Evolutionary conservation across 1,139 yeast genomes (phyloP), one percentile per base, ranked within the genome.

Genomic region (Wickerhamiella pararugosa): DNA sequence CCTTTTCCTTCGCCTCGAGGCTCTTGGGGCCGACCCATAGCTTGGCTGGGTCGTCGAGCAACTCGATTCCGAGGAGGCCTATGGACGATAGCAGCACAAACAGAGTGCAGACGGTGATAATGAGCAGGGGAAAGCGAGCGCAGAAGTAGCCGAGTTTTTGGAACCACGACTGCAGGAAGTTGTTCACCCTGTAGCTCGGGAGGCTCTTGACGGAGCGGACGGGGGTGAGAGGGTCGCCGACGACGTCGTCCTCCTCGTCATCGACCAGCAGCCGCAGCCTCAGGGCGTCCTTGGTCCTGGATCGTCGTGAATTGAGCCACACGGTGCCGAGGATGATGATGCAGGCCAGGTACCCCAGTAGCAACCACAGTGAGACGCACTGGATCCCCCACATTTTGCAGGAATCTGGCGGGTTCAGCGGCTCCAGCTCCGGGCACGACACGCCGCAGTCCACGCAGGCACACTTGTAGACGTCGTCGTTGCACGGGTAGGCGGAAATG

Each of bases 21-120:
- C 92, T 82, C 25, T 64, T 56, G 1, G 92, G 78, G 51, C 92
- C 78, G 0, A 90, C 97, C 98, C 98, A 90, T 33, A 90, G 64
- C 48, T 76, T 73, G 1, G 81, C 73, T 0, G 97, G 97, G 51
- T 80, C 67, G 1, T 76, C 76, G 55, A 87, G 97, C 29, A 87
- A 65, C 35, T 74, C 61, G 46, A 78, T 65, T 39, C 63, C 61
- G 6, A 61, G 50, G 40, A 79, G 61, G 6, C 87, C 84, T 0
- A 70, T 53, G 0, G 82, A 69, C 29, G 78, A 59, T 1, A 71
- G 37, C 0, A 66, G 49, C 0, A 76, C 66, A 1, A 74, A 41
- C 0, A 69, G 29, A 1, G 76, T 47, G 4, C 79, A 61, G 0
- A 63, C 34, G 0, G 67, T 58, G 21, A 83, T 69, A 0, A 78